Conservation (phyloP, 768 basidiomycete genomes). For the Crepidotus variabilis region DNA sequence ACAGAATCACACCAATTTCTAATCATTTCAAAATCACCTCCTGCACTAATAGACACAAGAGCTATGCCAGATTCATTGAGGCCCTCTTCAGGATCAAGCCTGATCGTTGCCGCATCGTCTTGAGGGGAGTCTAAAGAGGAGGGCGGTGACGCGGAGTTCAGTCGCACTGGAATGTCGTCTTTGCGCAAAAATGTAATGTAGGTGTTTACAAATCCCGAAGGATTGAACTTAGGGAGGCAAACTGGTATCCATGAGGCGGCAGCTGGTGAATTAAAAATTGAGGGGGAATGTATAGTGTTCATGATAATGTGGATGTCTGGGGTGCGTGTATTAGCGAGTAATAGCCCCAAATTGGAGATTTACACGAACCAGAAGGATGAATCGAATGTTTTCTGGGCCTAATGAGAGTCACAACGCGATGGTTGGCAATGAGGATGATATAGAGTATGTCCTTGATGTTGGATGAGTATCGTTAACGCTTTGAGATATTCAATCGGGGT, state of each 20-base stretch:
- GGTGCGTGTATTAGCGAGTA: not conserved
- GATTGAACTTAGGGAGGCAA: slow-evolving; percentile 93
- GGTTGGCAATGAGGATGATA: slow-evolving; percentile 77
- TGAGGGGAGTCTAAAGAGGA: slow-evolving; percentile 9
- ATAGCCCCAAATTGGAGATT: not conserved
- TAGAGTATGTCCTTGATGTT: slow-evolving; percentile 79
- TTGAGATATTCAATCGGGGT: not conserved
- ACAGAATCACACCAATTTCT: slow-evolving; percentile 71
- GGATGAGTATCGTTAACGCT: not conserved
- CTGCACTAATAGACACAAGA: slow-evolving; percentile 77
- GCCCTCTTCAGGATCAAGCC: slow-evolving; percentile 15
- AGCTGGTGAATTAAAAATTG: slow-evolving; percentile 71
- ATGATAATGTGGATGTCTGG: slow-evolving; percentile 88
- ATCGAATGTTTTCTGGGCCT: slow-evolving; percentile 92
- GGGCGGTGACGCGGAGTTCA: slow-evolving; percentile 10
- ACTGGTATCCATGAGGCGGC: slow-evolving; percentile 93
- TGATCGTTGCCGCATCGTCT: slow-evolving; percentile 5
- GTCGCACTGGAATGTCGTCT: slow-evolving; percentile 25
- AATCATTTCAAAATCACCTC: slow-evolving; percentile 83
- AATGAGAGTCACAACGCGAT: slow-evolving; percentile 80
- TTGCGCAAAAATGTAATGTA: slow-evolving; percentile 73
- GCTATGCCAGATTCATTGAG: slow-evolving; percentile 44
- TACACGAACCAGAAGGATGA: slow-evolving; percentile 74
- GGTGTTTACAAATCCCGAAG: slow-evolving; percentile 85
- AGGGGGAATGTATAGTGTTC: slow-evolving; percentile 84